These are phyloP conservation scores for Setaria viridis DNA, from an alignment of 202 grass and related monocot species.

Conservation along the genomic window DNA sequence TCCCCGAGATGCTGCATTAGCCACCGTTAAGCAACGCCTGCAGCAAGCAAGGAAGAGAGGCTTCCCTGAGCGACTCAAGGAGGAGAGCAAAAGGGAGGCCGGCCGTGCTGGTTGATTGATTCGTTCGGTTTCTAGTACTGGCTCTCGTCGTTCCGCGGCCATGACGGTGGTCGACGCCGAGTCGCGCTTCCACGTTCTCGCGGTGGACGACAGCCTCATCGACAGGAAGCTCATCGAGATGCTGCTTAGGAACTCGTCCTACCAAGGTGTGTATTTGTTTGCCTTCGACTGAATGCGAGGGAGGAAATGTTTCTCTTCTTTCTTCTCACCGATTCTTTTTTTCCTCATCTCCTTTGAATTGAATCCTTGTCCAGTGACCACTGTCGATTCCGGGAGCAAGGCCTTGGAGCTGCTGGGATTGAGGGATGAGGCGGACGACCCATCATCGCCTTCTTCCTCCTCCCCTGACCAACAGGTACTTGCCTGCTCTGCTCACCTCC, in stretches of 20 bases:
- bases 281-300: neutral
- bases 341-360: constrained; percentile 15
- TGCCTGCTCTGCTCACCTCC: neutral
- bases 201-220: constrained; percentile 93
- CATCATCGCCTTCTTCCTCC: constrained; percentile 46
- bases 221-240: constrained; percentile 99
- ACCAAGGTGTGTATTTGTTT: constrained; percentile 56
- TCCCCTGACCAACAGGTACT: constrained; percentile 57
- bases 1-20: constrained; percentile 48
- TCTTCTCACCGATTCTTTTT: neutral
- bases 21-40: neutral
- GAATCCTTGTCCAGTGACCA: constrained; percentile 61
- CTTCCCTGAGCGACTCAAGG: neutral
- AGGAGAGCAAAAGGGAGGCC: neutral
- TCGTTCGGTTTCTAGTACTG: neutral
- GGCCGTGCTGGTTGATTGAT: neutral
- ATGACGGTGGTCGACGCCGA: constrained; percentile 64
- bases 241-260: constrained; percentile 90
- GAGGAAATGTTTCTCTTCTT: no score
- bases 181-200: constrained; percentile 83
- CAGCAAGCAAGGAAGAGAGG: neutral
- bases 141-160: neutral
- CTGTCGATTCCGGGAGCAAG: constrained; percentile 93
- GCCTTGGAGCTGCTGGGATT: constrained; percentile 83
- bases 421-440: constrained; percentile 50